Percentiles rank a stretch among this genome's conserved stretches.
Evolutionary conservation across 2,329 filamentous ascomycete species (phyloP).

Genomic region (Sarocladium kiliense): DNA sequence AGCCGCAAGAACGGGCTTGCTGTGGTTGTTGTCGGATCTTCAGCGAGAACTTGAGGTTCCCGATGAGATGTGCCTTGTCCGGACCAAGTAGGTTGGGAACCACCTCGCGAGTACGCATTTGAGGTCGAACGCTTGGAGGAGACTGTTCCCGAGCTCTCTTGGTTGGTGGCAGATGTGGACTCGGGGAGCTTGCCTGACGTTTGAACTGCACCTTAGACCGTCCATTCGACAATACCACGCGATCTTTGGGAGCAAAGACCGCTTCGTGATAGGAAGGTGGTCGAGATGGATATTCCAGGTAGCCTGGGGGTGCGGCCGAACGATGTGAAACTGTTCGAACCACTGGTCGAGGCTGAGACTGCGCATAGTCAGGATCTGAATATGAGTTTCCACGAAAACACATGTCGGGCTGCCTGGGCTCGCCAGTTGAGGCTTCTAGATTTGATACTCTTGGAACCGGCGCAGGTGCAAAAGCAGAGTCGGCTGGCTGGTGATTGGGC

Average conservation of each 20-base stretch:
- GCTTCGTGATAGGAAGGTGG: not conserved
- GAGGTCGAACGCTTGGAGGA: not conserved
- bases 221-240: not conserved
- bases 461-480: not conserved
- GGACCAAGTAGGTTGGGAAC: conserved; percentile 23
- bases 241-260: not conserved
- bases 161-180: not conserved
- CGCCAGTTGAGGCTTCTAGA: not conserved
- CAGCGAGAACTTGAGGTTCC: conserved; percentile 23
- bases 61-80: conserved; percentile 14
- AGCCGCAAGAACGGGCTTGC: conserved; percentile 75
- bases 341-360: not conserved
- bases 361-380: not conserved
- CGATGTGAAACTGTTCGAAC: not conserved
- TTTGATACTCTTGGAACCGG: not conserved
- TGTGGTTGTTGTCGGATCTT: conserved; percentile 70
- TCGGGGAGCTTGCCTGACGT: conserved; percentile 1
- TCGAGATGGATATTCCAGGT: not conserved
- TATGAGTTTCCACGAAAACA: conserved; percentile 2
- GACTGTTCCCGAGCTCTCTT: not conserved
- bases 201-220: not conserved
- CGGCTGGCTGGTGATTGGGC: not conserved
- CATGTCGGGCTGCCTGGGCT: not conserved
- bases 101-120: conserved; percentile 22
- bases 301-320: not conserved